These are phyloP conservation scores for Podosphaera aphanis DNA, from an alignment of 2,329 filamentous ascomycete species.

Conservation along the genomic window DNA sequence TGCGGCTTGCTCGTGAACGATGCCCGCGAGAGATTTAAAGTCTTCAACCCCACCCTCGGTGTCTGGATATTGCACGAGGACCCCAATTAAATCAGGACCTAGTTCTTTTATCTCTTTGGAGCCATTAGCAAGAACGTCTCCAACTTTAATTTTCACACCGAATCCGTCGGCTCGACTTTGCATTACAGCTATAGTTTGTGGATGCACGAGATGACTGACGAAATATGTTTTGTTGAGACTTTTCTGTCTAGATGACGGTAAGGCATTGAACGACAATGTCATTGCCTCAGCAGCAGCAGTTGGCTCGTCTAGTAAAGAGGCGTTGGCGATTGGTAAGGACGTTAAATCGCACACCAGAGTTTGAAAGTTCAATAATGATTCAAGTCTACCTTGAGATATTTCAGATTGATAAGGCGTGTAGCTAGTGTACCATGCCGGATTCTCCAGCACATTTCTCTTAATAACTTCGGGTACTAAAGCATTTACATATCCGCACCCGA, in stretches of 20 bases:
- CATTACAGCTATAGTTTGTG: conserved; percentile 68
- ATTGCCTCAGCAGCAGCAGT: conserved; percentile 89
- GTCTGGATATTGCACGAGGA: conserved; percentile 87
- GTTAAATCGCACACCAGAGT: conserved; percentile 79
- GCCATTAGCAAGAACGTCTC: conserved; percentile 44
- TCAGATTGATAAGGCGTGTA: conserved; percentile 95
- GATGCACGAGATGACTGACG: conserved; percentile 61
- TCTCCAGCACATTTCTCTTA: conserved; percentile 78
- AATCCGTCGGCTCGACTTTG: conserved; percentile 76
- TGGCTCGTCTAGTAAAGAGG: conserved; percentile 71
- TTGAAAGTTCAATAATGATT: conserved; percentile 88
- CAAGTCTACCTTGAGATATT: conserved; percentile 82
- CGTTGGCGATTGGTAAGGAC: conserved; percentile 68
- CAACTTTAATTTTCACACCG: conserved; percentile 52
- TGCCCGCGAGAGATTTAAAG: conserved; percentile 48
- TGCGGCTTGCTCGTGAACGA: conserved; percentile 53
- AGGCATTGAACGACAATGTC: conserved; percentile 66
- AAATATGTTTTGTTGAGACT: conserved; percentile 57
- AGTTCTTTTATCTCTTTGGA: conserved; percentile 45
- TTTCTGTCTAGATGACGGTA: conserved; percentile 50
- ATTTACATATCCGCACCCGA: conserved; percentile 71
- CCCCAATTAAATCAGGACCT: conserved; percentile 64
- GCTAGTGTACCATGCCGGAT: conserved; percentile 90
- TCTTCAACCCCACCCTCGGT: conserved; percentile 61
- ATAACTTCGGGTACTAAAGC: conserved; percentile 78